Percentiles rank a stretch among this genome's conserved stretches.
Conservation (phyloP, 2,329 filamentous ascomycete genomes). For the Sarocladium strictum region DNA sequence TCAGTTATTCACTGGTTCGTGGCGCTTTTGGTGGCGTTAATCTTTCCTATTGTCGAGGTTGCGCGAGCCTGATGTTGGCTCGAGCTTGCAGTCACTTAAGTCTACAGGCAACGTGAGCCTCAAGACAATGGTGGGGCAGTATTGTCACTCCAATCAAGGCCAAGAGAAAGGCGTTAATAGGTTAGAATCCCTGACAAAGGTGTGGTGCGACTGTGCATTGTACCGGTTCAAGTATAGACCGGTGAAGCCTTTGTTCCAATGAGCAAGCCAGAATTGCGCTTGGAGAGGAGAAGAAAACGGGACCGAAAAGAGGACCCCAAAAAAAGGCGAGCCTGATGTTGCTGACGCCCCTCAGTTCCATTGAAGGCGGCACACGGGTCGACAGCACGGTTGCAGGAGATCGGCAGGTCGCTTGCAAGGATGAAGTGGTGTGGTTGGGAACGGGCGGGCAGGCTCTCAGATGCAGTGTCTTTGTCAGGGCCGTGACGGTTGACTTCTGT, state of each 20-base stretch:
- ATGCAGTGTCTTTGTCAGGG: background rate
- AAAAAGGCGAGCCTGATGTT: conserved; percentile 1
- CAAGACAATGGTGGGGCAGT: too few relatives aligned
- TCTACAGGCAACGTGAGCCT: too few relatives aligned
- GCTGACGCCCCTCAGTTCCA: background rate
- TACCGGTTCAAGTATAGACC: background rate
- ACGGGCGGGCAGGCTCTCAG: background rate
- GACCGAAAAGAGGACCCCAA: background rate
- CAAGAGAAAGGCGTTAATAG: background rate
- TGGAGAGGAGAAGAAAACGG: background rate
- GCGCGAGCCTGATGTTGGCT: background rate
- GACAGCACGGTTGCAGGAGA: background rate
- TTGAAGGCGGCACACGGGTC: background rate
- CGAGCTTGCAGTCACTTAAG: background rate
- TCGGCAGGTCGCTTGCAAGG: background rate
- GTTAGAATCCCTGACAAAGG: background rate
- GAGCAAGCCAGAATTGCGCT: background rate
- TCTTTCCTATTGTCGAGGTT: background rate
- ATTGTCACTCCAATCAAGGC: background rate
- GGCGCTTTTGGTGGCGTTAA: background rate
- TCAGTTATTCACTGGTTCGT: background rate
- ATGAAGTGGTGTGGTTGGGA: background rate
- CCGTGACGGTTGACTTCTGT: background rate
- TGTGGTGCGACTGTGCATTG: background rate
- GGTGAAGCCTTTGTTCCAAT: too few relatives aligned